A percentile compares a stretch with the other conserved stretches of the same genome.
phyloP scores from a whole-genome alignment of 1,139 yeast genomes.

The Pichia sp. region DNA sequence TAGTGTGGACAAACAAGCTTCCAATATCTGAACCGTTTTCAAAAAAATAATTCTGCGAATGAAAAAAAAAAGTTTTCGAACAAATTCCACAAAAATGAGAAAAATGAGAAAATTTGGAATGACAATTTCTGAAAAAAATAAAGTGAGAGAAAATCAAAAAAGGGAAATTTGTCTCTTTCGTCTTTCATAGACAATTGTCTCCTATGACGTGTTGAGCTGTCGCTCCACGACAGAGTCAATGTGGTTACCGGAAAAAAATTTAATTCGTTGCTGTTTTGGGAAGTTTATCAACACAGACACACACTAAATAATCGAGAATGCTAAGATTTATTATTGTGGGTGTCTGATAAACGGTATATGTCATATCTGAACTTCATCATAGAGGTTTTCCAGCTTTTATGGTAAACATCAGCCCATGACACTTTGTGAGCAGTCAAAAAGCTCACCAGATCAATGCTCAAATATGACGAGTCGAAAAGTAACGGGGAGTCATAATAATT shows the following conservation, averaged over 20 bases:
- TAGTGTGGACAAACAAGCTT: too few relatives aligned
- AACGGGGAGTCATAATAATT: constrained; percentile 1
- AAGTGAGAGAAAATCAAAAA: background rate
- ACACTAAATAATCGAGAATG: background rate
- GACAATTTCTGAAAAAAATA: background rate
- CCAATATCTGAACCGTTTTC: background rate
- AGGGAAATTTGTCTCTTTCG: too few relatives aligned
- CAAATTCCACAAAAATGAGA: background rate
- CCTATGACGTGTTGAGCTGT: background rate
- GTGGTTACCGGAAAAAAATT: background rate
- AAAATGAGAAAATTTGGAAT: background rate
- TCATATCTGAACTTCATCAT: background rate
- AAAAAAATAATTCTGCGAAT: constrained; percentile 1
- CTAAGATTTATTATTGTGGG: background rate
- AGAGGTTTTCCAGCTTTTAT: background rate
- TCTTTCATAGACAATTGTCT: too few relatives aligned
- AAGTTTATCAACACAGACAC: constrained; percentile 7
- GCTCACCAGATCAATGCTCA: background rate
- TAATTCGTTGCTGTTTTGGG: constrained; percentile 11
- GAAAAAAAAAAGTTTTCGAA: background rate
- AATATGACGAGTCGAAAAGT: background rate
- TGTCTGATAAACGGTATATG: background rate
- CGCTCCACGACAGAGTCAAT: background rate
- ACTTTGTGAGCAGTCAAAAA: background rate
- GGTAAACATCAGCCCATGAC: background rate